Base-by-base conservation (phyloP, 2,329 filamentous ascomycete genomes). In the Xylariaceae sp. region DNA sequence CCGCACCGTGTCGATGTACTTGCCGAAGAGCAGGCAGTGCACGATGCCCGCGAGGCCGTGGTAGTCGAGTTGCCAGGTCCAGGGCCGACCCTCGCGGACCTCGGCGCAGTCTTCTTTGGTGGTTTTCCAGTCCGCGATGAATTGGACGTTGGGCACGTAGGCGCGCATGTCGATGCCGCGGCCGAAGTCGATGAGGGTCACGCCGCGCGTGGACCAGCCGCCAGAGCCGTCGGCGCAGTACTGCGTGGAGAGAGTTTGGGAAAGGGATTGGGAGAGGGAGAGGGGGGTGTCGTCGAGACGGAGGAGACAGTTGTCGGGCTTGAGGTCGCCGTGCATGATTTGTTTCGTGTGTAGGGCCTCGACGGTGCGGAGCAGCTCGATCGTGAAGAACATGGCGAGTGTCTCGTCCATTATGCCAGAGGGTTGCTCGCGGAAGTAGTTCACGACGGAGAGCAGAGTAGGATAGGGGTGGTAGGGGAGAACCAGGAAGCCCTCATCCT, bases 41-140 rank as follows among this genome's bases (percentile, higher is more conserved):
- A 97, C 80, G 23, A 90, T 89, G 3, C 91, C 92, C 0, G 94
- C 94, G 0, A 97, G 81, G 10, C 94, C 94, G 73, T 96, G 90
- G 69, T 97, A 95, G 77, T 99, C 94, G 66, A 97, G 90, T 73
- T 99, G 94, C 78, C 92, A 97, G 1, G 93, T 97, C 94, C 94
- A 99, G 0, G 92, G 92, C 0, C 93, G 83, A 58, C 91, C 84
- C 76, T 99, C 93, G 51, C 92, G 88, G 84, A 97, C 96, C 79
- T 99, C 94, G 15, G 90, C 88, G 74, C 94, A 99, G 75, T 99
- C 94, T 55, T 91, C 88, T 23, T 88, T 82, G 13, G 84, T 85
- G 0, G 90, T 92, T 74, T 94, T 89, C 94, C 94, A 99, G 76
- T 99, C 94, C 0, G 93, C 94, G 61, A 97, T 85, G 78, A 99